Percentiles rank a stretch among this genome's conserved stretches.
phyloP scores from a whole-genome alignment of 208 protist species.

The Leishmania gerbilli region DNA sequence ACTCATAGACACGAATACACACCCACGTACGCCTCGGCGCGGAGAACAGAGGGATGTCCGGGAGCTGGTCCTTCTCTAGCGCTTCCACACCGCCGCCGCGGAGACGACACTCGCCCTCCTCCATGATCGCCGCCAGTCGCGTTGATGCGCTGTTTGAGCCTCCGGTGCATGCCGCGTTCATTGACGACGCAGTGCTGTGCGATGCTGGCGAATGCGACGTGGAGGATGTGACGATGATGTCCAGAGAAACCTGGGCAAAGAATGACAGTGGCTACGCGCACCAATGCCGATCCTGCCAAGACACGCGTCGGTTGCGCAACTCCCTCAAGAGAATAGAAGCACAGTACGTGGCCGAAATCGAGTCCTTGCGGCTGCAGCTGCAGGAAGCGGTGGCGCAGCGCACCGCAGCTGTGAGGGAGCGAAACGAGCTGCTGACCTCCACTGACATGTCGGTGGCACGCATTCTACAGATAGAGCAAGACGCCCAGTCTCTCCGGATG shows the following conservation, averaged over 20 bases:
- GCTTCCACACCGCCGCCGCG: conserved; percentile 26
- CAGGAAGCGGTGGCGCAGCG: conserved; percentile 23
- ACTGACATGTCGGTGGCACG: conserved; percentile 6
- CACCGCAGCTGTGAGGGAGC: conserved; percentile 20
- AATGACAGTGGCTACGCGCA: neutral
- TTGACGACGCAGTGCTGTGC: neutral
- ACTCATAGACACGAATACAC: neutral
- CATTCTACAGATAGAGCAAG: conserved; percentile 13
- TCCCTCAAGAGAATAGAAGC: conserved; percentile 28
- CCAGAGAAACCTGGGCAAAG: neutral
- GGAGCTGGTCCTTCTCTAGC: conserved; percentile 7
- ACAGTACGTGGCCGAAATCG: conserved; percentile 22
- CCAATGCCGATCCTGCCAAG: conserved; percentile 18
- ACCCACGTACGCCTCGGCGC: neutral
- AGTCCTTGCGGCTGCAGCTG: conserved; percentile 21
- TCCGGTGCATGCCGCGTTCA: conserved; percentile 6
- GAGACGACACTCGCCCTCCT: conserved; percentile 1
- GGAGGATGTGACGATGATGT: neutral
- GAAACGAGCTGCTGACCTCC: conserved; percentile 25
- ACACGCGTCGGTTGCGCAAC: conserved; percentile 23
- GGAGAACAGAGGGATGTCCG: neutral
- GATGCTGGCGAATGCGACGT: neutral
- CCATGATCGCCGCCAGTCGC: conserved; percentile 8
- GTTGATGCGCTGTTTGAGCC: conserved; percentile 24
- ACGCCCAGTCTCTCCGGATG: conserved; percentile 19